Evolutionary conservation across 148 eudicot genomes (phyloP).

Genomic region (Amaranthus palmeri): DNA sequence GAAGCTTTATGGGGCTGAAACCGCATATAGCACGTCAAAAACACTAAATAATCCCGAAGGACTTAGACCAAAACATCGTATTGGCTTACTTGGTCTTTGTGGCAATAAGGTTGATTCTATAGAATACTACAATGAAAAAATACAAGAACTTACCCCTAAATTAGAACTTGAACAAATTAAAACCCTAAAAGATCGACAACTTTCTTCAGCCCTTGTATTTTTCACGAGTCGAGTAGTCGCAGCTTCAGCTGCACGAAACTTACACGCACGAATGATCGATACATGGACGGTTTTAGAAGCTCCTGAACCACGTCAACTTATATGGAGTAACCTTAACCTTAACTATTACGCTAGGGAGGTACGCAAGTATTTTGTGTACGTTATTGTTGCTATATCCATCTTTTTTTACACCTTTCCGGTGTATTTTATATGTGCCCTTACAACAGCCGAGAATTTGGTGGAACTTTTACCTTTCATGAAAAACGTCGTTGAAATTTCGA

Average conservation of each 20-base stretch:
- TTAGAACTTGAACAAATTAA: slow-evolving; percentile 67
- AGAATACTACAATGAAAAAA: slow-evolving; percentile 56
- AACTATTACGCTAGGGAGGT: slow-evolving; percentile 44
- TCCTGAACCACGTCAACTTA: slow-evolving; percentile 72
- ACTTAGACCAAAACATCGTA: slow-evolving; percentile 46
- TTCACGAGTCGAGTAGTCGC: slow-evolving; percentile 57
- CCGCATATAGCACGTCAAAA: slow-evolving; percentile 51
- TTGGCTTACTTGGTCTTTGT: slow-evolving; percentile 57
- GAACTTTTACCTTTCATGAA: slow-evolving; percentile 65
- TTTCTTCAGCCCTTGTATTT: slow-evolving; percentile 60
- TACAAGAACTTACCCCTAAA: slow-evolving; percentile 47
- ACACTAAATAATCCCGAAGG: slow-evolving; percentile 52
- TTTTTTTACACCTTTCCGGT: slow-evolving; percentile 79
- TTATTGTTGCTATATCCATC: slow-evolving; percentile 52
- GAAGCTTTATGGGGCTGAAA: slow-evolving; percentile 72
- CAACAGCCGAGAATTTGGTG: slow-evolving; percentile 53
- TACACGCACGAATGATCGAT: slow-evolving; percentile 60
- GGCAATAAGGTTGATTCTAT: slow-evolving; percentile 66
- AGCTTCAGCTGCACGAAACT: slow-evolving; percentile 65
- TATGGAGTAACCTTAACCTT: slow-evolving; percentile 67
- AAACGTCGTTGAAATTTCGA: slow-evolving; percentile 32
- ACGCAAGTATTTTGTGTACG: slow-evolving; percentile 53
- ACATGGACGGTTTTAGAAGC: slow-evolving; percentile 71
- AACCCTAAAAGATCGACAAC: slow-evolving; percentile 62
- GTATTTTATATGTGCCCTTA: slow-evolving; percentile 62